phyloP scores from a whole-genome alignment of 2,329 filamentous ascomycete species.

The Neonectria neomacrospora region DNA sequence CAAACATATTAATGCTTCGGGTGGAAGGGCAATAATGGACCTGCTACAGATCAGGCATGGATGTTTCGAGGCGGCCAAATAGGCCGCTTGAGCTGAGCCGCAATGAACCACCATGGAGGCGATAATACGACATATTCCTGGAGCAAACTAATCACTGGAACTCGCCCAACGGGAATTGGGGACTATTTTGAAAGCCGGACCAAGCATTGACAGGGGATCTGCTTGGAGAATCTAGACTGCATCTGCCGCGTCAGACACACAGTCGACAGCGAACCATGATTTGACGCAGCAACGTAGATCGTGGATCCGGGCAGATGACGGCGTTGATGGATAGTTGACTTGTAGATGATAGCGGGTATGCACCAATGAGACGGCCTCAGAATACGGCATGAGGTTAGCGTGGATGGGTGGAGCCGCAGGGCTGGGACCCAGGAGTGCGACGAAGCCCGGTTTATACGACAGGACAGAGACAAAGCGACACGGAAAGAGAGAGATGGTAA shows the following conservation, averaged over 20 bases:
- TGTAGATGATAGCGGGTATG: neutral
- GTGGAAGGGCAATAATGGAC: constrained; percentile 19
- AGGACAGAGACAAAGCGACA: neutral
- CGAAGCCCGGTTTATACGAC: neutral
- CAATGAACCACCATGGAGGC: constrained; percentile 14
- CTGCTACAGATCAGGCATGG: constrained; percentile 12
- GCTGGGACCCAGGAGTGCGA: constrained; percentile 1
- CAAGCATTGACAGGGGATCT: neutral
- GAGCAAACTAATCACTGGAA: constrained; percentile 1
- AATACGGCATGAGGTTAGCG: constrained; percentile 28
- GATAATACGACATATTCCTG: constrained; percentile 16
- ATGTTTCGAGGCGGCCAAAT: constrained; percentile 12
- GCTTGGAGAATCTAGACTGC: neutral
- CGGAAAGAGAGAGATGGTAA: neutral
- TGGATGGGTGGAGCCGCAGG: constrained; percentile 5
- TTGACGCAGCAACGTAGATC: neutral
- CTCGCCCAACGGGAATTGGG: neutral
- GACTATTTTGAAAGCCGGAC: neutral
- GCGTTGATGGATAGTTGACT: constrained; percentile 1
- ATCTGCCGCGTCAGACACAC: constrained; percentile 1
- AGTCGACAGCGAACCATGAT: constrained; percentile 6
- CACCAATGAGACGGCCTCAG: constrained; percentile 22
- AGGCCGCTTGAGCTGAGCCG: constrained; percentile 5
- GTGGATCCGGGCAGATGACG: constrained; percentile 7
- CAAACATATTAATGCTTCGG: constrained; percentile 4